Base-by-base conservation (phyloP, 2,329 filamentous ascomycete species). In the Mollisiaceae sp. region DNA sequence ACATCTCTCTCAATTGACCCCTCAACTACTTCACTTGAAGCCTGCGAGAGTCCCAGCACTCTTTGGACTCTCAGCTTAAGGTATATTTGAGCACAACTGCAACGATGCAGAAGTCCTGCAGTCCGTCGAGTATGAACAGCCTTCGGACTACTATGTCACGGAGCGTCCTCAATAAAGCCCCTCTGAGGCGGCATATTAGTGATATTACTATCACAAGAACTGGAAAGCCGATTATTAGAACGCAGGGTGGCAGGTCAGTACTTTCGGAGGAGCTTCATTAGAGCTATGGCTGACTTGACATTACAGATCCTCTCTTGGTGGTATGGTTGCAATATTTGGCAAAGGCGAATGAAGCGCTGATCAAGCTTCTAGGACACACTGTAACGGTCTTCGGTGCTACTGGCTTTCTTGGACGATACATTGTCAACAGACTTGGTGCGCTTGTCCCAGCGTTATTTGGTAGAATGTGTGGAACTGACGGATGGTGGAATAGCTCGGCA, bases 381-480 rank as follows among this genome's bases (percentile, higher is more conserved):
- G 94, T 92, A 68, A 99, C 95, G 65, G 94, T 99, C 75, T 99
- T 99, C 81, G 95, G 95, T 81, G 95, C 95, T 76, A 97, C 94
- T 68, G 95, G 95, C 70, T 94, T 97, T 79, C 83, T 99, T 63
- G 95, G 95, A 77, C 89, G 95, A 77, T 99, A 99, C 80, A 97
- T 99, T 77, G 95, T 99, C 77, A 97, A 97, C 82, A 88, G 93
- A 79, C 86, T 99, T 77, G 93, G 93, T 89, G 83, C 68, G 81
- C 50, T 62, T 55, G 57, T 61, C 59, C 58, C 64, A 65, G 69
- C 69, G 24, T 62, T 57, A 20, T 56, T 43, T 35, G 32, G 15
- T 12, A 32, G 43, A 12, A 55, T 39, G 3, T 20, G 39, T 35
- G 39, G 59, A 63, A 69, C 72, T 76, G 62, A 76, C 70, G 55